Conservation (phyloP, 2,329 filamentous ascomycete genomes). For the Penicillium crustosum region DNA sequence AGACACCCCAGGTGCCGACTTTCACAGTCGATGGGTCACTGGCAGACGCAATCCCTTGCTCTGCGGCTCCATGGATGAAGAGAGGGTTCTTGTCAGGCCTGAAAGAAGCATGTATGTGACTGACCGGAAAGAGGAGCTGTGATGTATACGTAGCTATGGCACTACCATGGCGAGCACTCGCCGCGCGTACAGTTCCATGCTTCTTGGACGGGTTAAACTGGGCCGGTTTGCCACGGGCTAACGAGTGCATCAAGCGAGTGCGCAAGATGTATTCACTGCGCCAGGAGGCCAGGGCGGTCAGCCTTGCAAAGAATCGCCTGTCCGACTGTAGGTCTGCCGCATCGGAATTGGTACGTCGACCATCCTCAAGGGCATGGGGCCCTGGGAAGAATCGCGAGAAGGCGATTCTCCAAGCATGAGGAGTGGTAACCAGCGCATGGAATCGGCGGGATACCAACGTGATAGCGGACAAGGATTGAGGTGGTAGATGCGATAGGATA, state of each 20-base stretch:
- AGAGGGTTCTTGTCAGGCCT: constrained; percentile 69
- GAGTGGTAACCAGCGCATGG: constrained; percentile 80
- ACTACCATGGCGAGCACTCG: constrained; percentile 63
- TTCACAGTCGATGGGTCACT: constrained; percentile 76
- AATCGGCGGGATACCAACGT: constrained; percentile 86
- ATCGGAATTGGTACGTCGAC: constrained; percentile 48
- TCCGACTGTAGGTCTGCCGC: constrained; percentile 65
- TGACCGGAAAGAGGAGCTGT: constrained; percentile 75
- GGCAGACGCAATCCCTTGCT: constrained; percentile 72
- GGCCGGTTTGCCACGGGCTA: constrained; percentile 75
- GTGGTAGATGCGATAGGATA: constrained; percentile 83
- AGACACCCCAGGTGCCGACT: constrained; percentile 78
- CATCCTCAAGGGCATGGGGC: constrained; percentile 56
- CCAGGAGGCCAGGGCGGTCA: constrained; percentile 87
- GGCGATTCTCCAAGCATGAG: constrained; percentile 90
- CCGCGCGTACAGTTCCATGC: constrained; percentile 54
- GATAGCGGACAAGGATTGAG: constrained; percentile 76
- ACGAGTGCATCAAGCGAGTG: constrained; percentile 76
- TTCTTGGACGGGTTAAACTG: constrained; percentile 53
- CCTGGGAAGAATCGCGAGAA: constrained; percentile 90
- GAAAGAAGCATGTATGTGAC: constrained; percentile 77
- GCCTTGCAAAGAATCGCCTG: constrained; percentile 74
- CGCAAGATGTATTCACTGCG: constrained; percentile 91
- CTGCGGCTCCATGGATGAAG: constrained; percentile 79
- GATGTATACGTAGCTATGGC: constrained; percentile 85